Conservation (phyloP, 768 basidiomycete genomes). For the Lyophyllum decastes region DNA sequence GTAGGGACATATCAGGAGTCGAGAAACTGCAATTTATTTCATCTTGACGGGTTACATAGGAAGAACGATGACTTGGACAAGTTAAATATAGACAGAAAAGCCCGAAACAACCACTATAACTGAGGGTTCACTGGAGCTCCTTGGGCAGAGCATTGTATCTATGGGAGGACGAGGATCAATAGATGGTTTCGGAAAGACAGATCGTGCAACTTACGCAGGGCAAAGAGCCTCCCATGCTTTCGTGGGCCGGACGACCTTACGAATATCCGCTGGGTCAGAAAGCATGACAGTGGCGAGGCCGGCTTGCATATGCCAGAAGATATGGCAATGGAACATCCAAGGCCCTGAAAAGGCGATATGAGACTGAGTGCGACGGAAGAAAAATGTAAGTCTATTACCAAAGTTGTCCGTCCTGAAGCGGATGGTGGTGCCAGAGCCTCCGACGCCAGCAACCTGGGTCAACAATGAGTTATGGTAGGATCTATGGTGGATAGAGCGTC, state of each 20-base stretch:
- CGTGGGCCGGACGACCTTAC: conserved; percentile 16
- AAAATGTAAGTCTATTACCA: conserved; percentile 5
- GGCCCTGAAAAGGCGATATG: conserved; percentile 7
- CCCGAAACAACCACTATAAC: background rate
- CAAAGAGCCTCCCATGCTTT: conserved; percentile 25
- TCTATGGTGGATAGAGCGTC: background rate
- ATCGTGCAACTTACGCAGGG: conserved; percentile 23
- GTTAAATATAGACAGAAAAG: background rate
- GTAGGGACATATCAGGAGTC: background rate
- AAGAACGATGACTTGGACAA: background rate
- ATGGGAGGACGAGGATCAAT: background rate
- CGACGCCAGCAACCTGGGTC: conserved; percentile 1
- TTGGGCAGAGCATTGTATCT: conserved; percentile 17
- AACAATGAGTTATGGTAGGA: background rate
- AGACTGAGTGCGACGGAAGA: background rate
- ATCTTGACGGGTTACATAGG: background rate
- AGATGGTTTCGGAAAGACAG: conserved; percentile 10
- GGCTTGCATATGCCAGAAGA: conserved; percentile 42
- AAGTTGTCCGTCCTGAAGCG: conserved; percentile 27
- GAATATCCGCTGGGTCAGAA: conserved; percentile 24
- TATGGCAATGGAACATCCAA: conserved; percentile 25
- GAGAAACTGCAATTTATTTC: background rate
- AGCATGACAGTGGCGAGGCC: conserved; percentile 44
- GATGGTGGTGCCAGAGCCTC: conserved; percentile 17
- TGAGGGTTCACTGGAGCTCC: conserved; percentile 18